A percentile compares a stretch with the other conserved stretches of the same genome.
Evolutionary conservation across 805 yeast genomes (phyloP).

Genomic region (Debaryomyces tyrocola): DNA sequence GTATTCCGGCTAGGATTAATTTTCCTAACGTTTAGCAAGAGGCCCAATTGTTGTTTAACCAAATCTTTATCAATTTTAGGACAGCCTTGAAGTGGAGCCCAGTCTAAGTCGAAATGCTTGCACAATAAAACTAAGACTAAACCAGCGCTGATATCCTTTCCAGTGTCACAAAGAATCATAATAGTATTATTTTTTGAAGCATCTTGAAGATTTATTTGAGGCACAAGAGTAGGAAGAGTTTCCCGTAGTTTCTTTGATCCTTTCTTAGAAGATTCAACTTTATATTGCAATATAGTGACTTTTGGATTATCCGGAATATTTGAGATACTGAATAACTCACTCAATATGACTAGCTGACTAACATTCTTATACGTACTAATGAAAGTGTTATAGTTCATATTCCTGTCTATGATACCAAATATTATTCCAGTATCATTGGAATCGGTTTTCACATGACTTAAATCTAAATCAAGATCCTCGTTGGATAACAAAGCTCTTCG

Average conservation of each 20-base stretch:
- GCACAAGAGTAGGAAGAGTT: slow-evolving; percentile 44
- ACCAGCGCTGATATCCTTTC: slow-evolving; percentile 66
- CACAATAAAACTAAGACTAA: slow-evolving; percentile 55
- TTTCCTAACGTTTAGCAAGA: slow-evolving; percentile 45
- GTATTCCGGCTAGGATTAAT: slow-evolving; percentile 80
- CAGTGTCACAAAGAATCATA: slow-evolving; percentile 60
- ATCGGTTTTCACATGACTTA: slow-evolving; percentile 10
- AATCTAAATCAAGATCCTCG: slow-evolving; percentile 7
- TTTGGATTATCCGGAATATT: slow-evolving; percentile 6
- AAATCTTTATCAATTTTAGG: slow-evolving; percentile 45
- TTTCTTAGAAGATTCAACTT: slow-evolving; percentile 48
- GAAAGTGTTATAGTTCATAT: slow-evolving; percentile 11
- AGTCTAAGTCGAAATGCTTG: slow-evolving; percentile 40
- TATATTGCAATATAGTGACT: slow-evolving; percentile 10
- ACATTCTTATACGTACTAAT: slow-evolving; percentile 3
- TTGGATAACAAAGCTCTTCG: not conserved
- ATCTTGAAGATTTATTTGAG: slow-evolving; percentile 9
- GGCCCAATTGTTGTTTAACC: slow-evolving; percentile 56
- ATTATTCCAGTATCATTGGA: slow-evolving; percentile 22
- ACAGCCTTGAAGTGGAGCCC: slow-evolving; percentile 25
- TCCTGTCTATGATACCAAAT: slow-evolving; percentile 23
- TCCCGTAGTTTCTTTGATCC: slow-evolving; percentile 64
- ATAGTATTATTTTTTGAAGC: slow-evolving; percentile 11
- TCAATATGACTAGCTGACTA: slow-evolving; percentile 22
- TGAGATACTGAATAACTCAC: slow-evolving; percentile 14